phyloP scores from a whole-genome alignment of 208 protist genomes.

The Crithidia acanthocephali region DNA sequence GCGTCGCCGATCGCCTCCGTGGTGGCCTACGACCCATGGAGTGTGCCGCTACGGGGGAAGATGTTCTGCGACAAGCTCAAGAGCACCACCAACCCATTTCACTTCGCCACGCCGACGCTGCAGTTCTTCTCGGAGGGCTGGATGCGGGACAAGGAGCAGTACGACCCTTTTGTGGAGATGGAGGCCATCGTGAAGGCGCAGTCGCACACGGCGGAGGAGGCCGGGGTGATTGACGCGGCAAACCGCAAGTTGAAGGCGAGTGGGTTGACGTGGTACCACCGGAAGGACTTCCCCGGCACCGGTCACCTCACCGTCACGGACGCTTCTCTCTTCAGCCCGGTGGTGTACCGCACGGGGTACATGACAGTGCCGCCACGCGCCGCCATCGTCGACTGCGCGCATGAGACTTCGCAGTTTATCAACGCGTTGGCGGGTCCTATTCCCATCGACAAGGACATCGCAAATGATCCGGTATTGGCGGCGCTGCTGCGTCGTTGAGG shows the following conservation, averaged over 20 bases:
- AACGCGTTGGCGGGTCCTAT: slow-evolving; percentile 24
- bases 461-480: slow-evolving; percentile 16
- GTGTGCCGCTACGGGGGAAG: slow-evolving; percentile 46
- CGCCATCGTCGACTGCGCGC: slow-evolving; percentile 48
- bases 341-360: slow-evolving; percentile 46
- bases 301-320: slow-evolving; percentile 62
- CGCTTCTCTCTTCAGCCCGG: slow-evolving; percentile 59
- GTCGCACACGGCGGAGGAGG: slow-evolving; percentile 27
- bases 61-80: slow-evolving; percentile 52
- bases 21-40: slow-evolving; percentile 76
- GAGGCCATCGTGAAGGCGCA: slow-evolving; percentile 36
- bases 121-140: slow-evolving; percentile 72
- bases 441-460: slow-evolving; percentile 16
- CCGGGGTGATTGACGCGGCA: slow-evolving; percentile 23
- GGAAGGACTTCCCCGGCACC: slow-evolving; percentile 30
- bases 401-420: slow-evolving; percentile 47
- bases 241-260: slow-evolving; percentile 17
- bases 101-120: slow-evolving; percentile 58
- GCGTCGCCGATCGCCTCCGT: slow-evolving; percentile 29
- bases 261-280: slow-evolving; percentile 33
- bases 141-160: slow-evolving; percentile 37
- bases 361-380: slow-evolving; percentile 42
- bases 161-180: slow-evolving; percentile 49
- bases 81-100: slow-evolving; percentile 22
- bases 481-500: slow-evolving; percentile 2